Conservation (phyloP, 176 grass and related monocot species). For the Saccharum officinarum region DNA sequence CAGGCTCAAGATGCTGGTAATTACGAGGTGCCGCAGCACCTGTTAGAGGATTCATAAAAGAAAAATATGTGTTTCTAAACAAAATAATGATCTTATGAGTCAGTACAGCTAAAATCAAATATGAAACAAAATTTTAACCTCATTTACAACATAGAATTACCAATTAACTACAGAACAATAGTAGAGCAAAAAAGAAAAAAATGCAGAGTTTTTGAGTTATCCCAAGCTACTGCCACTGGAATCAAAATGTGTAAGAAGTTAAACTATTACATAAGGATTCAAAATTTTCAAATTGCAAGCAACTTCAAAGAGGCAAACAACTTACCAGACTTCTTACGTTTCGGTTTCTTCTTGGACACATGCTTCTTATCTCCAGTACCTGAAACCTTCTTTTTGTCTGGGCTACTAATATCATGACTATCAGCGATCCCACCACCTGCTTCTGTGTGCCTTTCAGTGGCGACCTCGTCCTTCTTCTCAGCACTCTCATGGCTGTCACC, state of each 20-base stretch:
- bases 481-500: slow-evolving; percentile 18
- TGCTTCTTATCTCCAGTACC: slow-evolving; percentile 68
- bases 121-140: neutral
- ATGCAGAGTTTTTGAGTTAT: slow-evolving; percentile 13
- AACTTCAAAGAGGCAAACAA: slow-evolving; percentile 19
- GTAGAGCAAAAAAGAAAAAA: neutral
- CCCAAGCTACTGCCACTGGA: neutral
- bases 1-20: neutral
- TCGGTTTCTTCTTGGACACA: slow-evolving; percentile 70
- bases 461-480: slow-evolving; percentile 26
- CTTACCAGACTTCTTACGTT: slow-evolving; percentile 76
- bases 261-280: neutral
- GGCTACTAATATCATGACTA: neutral
- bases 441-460: slow-evolving; percentile 32
- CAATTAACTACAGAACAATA: neutral
- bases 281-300: neutral
- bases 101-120: neutral
- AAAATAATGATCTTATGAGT: neutral
- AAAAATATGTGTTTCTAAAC: neutral
- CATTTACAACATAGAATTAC: neutral
- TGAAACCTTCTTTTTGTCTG: slow-evolving; percentile 45
- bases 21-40: neutral
- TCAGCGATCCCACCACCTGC: slow-evolving; percentile 9
- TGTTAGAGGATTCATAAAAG: neutral
- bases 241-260: slow-evolving; percentile 1